Evolutionary conservation across 108 stramenopile genomes (phyloP), one percentile per base, ranked within the genome.

Genomic region (Licmophora abbreviata): DNA sequence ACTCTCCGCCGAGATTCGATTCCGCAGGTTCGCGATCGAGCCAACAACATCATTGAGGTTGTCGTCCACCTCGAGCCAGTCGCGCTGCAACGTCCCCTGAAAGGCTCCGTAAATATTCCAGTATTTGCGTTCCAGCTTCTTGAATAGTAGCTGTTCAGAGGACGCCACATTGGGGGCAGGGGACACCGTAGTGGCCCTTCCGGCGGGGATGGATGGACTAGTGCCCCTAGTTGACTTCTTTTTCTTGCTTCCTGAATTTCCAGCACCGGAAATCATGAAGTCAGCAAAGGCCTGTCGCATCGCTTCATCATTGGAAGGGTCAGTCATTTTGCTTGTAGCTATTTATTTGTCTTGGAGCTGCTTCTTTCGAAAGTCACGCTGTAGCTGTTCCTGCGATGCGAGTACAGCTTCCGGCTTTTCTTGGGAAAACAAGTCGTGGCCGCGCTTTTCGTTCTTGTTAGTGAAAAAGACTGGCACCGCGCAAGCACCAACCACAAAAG

Each of bases 381-480:
- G 50, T 62, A 56, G 50, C 28, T 60, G 43, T 56, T 79, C 73
- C 66, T 79, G 58, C 27, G 52, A 69, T 30, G 63, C 69, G 9
- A 72, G 61, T 38, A 87, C 68, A 24, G 74, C 79, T 56, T 81
- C 77, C 8, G 85, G 85, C 29, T 82, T 82, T 44, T 87, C 85
- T 27, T 78, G 77, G 52, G 62, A 65, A 43, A 87, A 87, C 32
- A 83, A 57, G 54, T 87, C 85, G 79, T 87, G 85, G 14, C 85
- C 85, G 1, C 64, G 59, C 33, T 76, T 75, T 37, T 68, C 59
- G 20, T 81, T 69, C 36, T 79, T 81, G 20, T 79, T 68, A 36
- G 77, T 81, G 27, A 9, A 31, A 54, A 80, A 80, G 23, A 87
- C 79, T 21, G 85, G 85, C 35, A 81, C 48, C 22, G 81, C 81